These are phyloP conservation scores for Epichloe uncinata DNA, from an alignment of 2,329 filamentous ascomycete genomes.

Conservation along the genomic window DNA sequence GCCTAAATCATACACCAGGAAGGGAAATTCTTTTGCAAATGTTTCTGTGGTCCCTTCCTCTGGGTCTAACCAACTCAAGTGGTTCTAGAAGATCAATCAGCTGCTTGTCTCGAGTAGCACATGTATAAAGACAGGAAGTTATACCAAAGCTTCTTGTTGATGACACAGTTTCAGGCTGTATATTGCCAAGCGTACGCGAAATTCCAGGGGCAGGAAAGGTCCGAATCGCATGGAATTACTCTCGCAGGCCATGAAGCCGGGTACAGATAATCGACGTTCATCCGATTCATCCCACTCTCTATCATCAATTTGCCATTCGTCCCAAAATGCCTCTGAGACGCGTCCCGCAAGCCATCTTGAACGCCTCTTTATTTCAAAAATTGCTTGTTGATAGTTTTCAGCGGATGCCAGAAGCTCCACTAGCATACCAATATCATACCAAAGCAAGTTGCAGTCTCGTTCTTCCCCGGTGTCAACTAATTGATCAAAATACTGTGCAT, in stretches of 20 bases:
- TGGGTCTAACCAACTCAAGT: constrained; percentile 59
- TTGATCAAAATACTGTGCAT: constrained; percentile 32
- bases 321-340: constrained; percentile 63
- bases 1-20: constrained; percentile 62
- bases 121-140: constrained; percentile 13
- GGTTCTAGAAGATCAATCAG: constrained; percentile 29
- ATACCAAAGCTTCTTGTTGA: constrained; percentile 60
- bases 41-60: constrained; percentile 32
- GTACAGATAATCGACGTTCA: constrained; percentile 48
- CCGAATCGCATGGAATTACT: constrained; percentile 53
- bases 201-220: constrained; percentile 59
- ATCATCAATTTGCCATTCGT: constrained; percentile 57
- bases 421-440: constrained; percentile 79
- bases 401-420: constrained; percentile 63
- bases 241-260: constrained; percentile 43
- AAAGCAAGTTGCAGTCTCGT: constrained; percentile 35
- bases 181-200: constrained; percentile 72
- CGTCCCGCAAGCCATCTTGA: constrained; percentile 76
- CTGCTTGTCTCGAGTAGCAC: neutral
- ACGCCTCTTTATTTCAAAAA: constrained; percentile 56
- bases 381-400: constrained; percentile 49
- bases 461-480: constrained; percentile 20
- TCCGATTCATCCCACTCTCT: constrained; percentile 77
- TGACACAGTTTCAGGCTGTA: constrained; percentile 63
- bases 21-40: constrained; percentile 52